Evolutionary conservation across 2,329 filamentous ascomycete genomes (phyloP).

Genomic region (Claviceps arundinis): DNA sequence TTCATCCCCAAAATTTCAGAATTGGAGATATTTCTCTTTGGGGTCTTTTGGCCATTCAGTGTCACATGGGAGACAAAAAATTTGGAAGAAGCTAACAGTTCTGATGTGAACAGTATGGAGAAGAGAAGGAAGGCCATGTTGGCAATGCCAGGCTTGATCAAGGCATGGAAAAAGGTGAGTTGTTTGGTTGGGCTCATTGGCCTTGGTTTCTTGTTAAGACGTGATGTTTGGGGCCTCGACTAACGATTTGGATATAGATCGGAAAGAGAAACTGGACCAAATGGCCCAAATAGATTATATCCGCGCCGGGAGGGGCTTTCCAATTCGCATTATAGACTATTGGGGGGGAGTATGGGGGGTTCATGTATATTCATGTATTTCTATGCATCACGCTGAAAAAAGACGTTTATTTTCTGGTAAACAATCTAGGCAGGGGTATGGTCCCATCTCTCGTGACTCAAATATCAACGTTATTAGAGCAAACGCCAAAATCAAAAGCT

Average conservation of each 20-base stretch:
- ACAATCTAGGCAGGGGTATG: too few species aligned
- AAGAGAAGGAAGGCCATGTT: slow-evolving; percentile 84
- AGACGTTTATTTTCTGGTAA: too few species aligned
- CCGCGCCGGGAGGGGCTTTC: not conserved
- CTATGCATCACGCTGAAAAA: slow-evolving; percentile 13
- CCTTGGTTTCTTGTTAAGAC: too few species aligned
- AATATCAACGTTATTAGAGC: too few species aligned
- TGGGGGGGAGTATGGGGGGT: not conserved
- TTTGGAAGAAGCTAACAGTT: slow-evolving; percentile 6
- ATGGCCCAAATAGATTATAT: slow-evolving; percentile 37
- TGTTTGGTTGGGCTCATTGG: slow-evolving; percentile 5
- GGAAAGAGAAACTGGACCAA: slow-evolving; percentile 43
- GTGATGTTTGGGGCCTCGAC: slow-evolving; percentile 5
- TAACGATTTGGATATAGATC: slow-evolving; percentile 28
- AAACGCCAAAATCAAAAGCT: too few species aligned
- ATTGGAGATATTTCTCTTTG: not conserved
- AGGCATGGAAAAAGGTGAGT: slow-evolving; percentile 82
- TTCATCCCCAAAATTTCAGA: too few species aligned
- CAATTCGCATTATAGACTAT: not conserved
- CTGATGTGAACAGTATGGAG: slow-evolving; percentile 49
- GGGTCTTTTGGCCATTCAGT: not conserved
- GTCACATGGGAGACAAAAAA: not conserved
- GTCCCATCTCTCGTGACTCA: too few species aligned
- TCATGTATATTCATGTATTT: slow-evolving; percentile 23
- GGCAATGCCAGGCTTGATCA: slow-evolving; percentile 84